Evolutionary conservation across 139 green algal species (phyloP).

Genomic region (Closterium sp.): DNA sequence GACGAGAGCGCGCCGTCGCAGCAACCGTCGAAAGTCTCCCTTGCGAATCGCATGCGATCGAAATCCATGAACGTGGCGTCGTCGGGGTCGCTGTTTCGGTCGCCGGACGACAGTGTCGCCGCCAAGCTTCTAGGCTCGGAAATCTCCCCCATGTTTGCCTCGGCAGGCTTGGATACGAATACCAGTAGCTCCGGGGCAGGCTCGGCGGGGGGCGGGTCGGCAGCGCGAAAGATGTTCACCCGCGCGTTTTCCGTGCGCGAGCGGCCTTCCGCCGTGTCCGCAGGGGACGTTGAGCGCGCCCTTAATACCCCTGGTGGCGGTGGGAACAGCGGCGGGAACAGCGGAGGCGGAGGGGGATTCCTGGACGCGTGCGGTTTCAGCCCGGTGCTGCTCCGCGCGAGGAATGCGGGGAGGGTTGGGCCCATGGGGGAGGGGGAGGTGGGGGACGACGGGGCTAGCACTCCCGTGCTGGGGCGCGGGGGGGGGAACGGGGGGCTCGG

Average conservation of each 20-base stretch:
- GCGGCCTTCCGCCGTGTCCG: neutral
- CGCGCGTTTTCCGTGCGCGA: neutral
- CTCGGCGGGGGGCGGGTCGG: neutral
- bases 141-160: neutral
- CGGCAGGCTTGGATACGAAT: neutral
- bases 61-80: neutral
- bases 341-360: neutral
- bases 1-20: neutral
- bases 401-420: neutral
- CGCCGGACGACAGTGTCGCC: neutral
- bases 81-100: neutral
- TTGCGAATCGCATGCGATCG: neutral
- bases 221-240: neutral
- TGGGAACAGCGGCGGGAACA: neutral
- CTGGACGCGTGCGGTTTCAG: neutral
- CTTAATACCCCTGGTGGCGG: no score
- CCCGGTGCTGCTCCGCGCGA: neutral
- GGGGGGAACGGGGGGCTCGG: neutral
- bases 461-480: neutral
- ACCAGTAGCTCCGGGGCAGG: neutral
- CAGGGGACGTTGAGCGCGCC: neutral
- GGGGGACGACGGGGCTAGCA: neutral
- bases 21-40: neutral
- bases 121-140: neutral
- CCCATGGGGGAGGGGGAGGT: neutral